Base-by-base conservation (phyloP, 2,329 filamentous ascomycete species). In the Geosmithia putterillii region DNA sequence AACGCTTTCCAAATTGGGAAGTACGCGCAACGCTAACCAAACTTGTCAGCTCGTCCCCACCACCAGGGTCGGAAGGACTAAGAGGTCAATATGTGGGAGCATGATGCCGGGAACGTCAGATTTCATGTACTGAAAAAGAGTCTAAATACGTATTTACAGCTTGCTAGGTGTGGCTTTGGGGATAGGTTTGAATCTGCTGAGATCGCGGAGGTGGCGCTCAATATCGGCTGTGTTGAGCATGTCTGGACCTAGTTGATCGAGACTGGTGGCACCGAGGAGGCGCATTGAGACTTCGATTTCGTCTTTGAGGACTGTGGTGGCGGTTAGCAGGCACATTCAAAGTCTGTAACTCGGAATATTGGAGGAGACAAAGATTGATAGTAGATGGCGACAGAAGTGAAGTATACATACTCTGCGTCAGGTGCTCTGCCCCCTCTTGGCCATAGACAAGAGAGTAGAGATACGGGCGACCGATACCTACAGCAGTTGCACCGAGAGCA, bases 391-490 rank as follows among this genome's bases (percentile, higher is more conserved):
- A 18, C 10, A 39, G 23, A 42, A 38, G 8, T 5, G 19, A 42
- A 42, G 28, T 3, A 17, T 12, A 65, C 71, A 61, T 61, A 76
- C 74, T 73, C 46, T 72, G 67, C 43, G 73, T 67, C 45, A 73
- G 57, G 55, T 73, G 67, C 50, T 73, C 69, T 17, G 73, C 67
- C 2, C 72, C 72, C 44, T 69, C 69, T 50, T 73, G 69, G 5
- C 73, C 72, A 46, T 75, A 75, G 4, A 68, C 67, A 21, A 71
- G 58, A 2, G 70, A 68, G 49, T 71, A 76, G 7, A 76, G 55
- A 46, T 69, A 70, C 15, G 70, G 71, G 14, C 73, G 57, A 0
- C 72, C 73, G 42, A 76, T 64, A 0, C 72, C 70, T 3, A 74
- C 73, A 10, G 71, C 70, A 0, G 65, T 72, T 4, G 70, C 72